Conservation (phyloP, 192 early-diverging fungal species). For the Entomortierella beljakovae region DNA sequence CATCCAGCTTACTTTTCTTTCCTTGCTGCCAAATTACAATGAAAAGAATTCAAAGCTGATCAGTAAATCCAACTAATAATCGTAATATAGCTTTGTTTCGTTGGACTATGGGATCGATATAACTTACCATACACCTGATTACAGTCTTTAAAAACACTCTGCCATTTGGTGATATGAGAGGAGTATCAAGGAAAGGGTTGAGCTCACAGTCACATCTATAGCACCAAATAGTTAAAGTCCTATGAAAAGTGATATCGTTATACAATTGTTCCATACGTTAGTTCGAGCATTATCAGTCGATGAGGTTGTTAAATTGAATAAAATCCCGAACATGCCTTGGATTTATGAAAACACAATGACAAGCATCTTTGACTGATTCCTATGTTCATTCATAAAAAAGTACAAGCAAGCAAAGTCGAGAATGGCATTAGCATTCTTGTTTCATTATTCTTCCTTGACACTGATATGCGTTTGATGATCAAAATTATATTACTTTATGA, state of each 20-base stretch:
- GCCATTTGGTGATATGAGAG: slow-evolving; percentile 22
- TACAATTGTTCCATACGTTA: background rate
- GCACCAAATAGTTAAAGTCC: slow-evolving; percentile 53
- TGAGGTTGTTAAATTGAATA: background rate
- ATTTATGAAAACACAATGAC: slow-evolving; percentile 55
- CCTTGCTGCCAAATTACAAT: slow-evolving; percentile 20
- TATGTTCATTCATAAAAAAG: no score
- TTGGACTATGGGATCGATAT: background rate
- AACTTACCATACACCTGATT: slow-evolving; percentile 52
- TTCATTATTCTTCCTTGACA: no score
- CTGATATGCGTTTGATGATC: no score
- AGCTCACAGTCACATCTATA: slow-evolving; percentile 50
- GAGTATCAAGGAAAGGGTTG: slow-evolving; percentile 42
- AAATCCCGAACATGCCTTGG: slow-evolving; percentile 24
- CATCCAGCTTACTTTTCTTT: slow-evolving; percentile 47
- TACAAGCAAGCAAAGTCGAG: no score
- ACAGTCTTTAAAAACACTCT: slow-evolving; percentile 48
- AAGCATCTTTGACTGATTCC: slow-evolving; percentile 52
- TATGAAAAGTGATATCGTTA: background rate
- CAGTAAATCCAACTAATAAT: background rate
- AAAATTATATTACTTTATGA: slow-evolving; percentile 41
- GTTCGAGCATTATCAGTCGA: no score
- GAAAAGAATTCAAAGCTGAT: background rate
- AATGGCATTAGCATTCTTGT: no score
- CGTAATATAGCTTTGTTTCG: no score